A percentile compares a stretch with the other conserved stretches of the same genome.
These are phyloP conservation scores for Leptodontidium sp. DNA, from an alignment of 2,329 filamentous ascomycete genomes.

Conservation along the genomic window DNA sequence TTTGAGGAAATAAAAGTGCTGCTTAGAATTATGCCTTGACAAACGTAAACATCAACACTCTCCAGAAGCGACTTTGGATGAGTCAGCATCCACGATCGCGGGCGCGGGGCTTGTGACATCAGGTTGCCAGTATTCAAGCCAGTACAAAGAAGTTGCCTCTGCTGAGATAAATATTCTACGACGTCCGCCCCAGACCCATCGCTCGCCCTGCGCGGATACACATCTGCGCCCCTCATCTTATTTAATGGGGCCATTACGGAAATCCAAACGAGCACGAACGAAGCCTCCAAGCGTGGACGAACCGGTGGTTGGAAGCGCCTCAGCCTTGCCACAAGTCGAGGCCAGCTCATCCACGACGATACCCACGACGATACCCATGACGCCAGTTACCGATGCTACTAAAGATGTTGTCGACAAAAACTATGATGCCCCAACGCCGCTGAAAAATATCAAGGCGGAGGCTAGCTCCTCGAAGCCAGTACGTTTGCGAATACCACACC, in stretches of 20 bases:
- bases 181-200: constrained; percentile 4
- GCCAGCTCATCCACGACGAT: constrained; percentile 25
- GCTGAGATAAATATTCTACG: neutral
- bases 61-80: neutral
- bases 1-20: no score
- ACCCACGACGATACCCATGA: constrained; percentile 20
- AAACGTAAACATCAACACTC: neutral
- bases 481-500: neutral
- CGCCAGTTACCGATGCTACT: constrained; percentile 18
- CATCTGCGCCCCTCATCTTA: constrained; percentile 17
- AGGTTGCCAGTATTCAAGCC: constrained; percentile 23
- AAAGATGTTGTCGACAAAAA: constrained; percentile 21
- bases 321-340: constrained; percentile 16
- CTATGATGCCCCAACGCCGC: constrained; percentile 27
- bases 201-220: constrained; percentile 15
- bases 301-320: constrained; percentile 17
- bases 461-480: constrained; percentile 32
- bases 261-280: constrained; percentile 37
- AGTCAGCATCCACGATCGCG: neutral
- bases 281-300: constrained; percentile 38
- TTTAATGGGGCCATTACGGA: constrained; percentile 44
- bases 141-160: constrained; percentile 3
- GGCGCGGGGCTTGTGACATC: constrained; percentile 22
- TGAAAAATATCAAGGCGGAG: constrained; percentile 29
- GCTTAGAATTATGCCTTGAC: neutral